Base-by-base conservation (phyloP, 495 filamentous ascomycete genomes). In the Podospora fimiseda region DNA sequence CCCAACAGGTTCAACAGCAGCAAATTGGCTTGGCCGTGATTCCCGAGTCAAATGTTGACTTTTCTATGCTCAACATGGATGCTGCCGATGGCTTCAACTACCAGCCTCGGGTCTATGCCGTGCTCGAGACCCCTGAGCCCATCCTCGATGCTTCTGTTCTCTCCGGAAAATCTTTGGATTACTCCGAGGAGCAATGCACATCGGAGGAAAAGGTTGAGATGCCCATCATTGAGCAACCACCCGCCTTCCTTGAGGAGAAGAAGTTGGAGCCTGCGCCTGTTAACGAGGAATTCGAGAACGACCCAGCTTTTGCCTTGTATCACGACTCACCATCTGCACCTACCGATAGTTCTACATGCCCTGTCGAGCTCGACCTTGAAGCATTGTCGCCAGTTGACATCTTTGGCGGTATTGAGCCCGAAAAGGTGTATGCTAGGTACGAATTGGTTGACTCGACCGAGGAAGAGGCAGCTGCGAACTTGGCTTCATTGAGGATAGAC, bases 71-170 rank as follows among this genome's bases (percentile, higher is more conserved):
- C 51, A 80, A 76, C 60, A 58, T 84, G 33, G 66, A 62, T 22
- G 52, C 70, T 50, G 70, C 63, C 50, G 76, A 72, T 50, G 74
- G 71, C 39, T 84, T 77, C 71, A 80, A 78, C 62, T 85, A 83
- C 62, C 85, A 88, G 57, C 80, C 88, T 9, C 81, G 85, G 40
- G 87, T 95, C 40, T 96, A 84, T 59, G 80, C 89, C 46, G 82
- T 95, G n/a, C 67, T 86, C 15, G 81, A 87, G 43, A 75, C 94
- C 15, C 88, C 89, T 9, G 76, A 85, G 55, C 85, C 86, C 22
- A 72, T 69, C 37, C 74, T 84, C 52, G 85, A 91, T 51, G 64
- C 75, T 0, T 73, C 76, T 41, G 59, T 74, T 39, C 72, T 93
- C 7, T 83, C 82, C 30, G 85, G 87, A 57, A 92, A 93, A 71